Evolutionary conservation across 768 basidiomycete genomes (phyloP), one percentile per base, ranked within the genome.

Genomic region (Pholiota molesta): DNA sequence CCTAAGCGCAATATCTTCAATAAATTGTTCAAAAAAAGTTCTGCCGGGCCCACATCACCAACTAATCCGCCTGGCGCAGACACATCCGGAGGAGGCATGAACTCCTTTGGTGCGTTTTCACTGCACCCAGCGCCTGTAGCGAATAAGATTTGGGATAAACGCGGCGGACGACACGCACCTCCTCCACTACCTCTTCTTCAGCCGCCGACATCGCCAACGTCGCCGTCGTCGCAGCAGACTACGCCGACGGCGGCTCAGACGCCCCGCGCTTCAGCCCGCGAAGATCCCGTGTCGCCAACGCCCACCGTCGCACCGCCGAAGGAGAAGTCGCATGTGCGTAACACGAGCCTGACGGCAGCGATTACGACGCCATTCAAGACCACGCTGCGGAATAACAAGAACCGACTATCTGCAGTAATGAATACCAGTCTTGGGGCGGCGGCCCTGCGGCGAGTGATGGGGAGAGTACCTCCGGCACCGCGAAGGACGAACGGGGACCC

Each of bases 1-100:
- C 66, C 71, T 61, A 84, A 87, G 62, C 76, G 85, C 21, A 88
- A 85, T 63, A 83, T 94, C 19, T 90, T 93, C 64, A 82, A 87
- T 28, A 89, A 84, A 69, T 75, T 93, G 35, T 94, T 94, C 79
- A 89, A 84, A 70, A 85, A 81, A 75, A 29, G 67, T 21, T 21
- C 65, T 58, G 16, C 26, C 28, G 35, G n/a, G 31, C 10, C 61
- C 19, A 33, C 56, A 19, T 54, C 55, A 14, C 42, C 57, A 26
- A 7, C 52, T 16, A 23, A 16, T n/a, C 7, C 23, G 13, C 14
- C 51, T 45, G 44, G 16, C 40, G 44, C 52, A 14, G 60, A 49
- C 10, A 19, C 52, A 26, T 42, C 58, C 33, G 35, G 35, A 37
- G 35, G 35, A 37, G 31, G 47, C 47, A 23, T 49, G 47, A 26